Evolutionary conservation across 2,329 filamentous ascomycete species (phyloP), one percentile per base, ranked within the genome.

Genomic region (Pseudocercospora crystallina): DNA sequence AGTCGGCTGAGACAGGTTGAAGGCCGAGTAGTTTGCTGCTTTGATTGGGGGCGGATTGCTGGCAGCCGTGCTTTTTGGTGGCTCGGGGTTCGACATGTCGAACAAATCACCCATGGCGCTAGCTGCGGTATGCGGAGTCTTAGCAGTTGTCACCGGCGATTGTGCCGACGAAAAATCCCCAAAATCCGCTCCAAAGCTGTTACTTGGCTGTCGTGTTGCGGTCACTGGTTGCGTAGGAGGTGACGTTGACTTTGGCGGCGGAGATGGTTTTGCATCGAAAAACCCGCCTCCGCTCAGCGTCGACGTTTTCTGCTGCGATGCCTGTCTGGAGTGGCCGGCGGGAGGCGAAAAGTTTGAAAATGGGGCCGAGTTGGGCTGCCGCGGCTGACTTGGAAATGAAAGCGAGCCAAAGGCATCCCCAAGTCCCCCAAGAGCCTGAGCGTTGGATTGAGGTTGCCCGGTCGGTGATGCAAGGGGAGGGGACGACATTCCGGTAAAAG

Each of bases 331-430:
- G 61, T 73, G 72, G 64, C 58, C 65, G 74, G 36, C 76, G 71
- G 87, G 77, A 57, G 74, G 82, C 46, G 78, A 73, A 9, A 85
- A 73, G 47, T 76, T 79, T 14, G 86, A 81, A 69, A 90, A 90
- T 1, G 85, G 81, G 44, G 80, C 79, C 1, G 81, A 73, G 66
- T 85, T 85, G 61, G 33, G 63, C 60, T 75, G 75, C 38, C 78
- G 75, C 53, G 73, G 66, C 53, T 65, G 67, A 47, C 60, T 47
- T 5, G 54, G 76, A 61, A 90, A 88, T 53, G 78, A 85, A 38
- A 90, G 69, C 32, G 82, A 79, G 60, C 85, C 83, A 69, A 92
- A 96, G 9, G 90, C 90, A 73, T 96, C 89, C 49, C 85, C 86
- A 60, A 95, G 77, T 3, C 86, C 86, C 32, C 88, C 80, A 8